Evolutionary conservation across 768 basidiomycete species (phyloP), one percentile per base, ranked within the genome.

Genomic region (Pleurotus tuber-regium): DNA sequence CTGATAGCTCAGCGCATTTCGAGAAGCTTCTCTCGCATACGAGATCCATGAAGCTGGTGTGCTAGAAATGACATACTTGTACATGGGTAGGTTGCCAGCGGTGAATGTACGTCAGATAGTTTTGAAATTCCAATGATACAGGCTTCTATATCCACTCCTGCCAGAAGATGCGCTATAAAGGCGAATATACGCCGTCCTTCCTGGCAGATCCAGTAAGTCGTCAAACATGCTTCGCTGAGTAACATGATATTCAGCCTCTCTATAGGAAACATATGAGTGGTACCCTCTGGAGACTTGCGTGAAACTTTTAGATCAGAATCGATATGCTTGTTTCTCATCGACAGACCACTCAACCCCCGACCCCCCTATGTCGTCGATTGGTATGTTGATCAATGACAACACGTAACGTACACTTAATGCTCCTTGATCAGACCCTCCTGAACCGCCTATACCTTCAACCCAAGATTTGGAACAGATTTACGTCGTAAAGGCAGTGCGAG

Each of bases 131-230:
- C 19, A 29, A 11, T 3, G n/a, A 7, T 2, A 9, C 59, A 97
- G 95, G 95, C 5, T 98, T 83, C 66, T 98, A 98, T 66, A 88
- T 98, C 31, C 80, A 97, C 59, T 83, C 89, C 2, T 98, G 95
- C 62, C 80, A 72, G 44, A 99, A 99, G 68, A 98, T 98, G 97
- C 77, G 77, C 50, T 98, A 99, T 69, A 99, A 99, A 62, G 94
- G 86, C 24, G 93, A 97, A 50, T 99, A 95, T 58, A 65, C 75
- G 0, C 96, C 96, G 0, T 97, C 95, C 2, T 92, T 81, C 57
- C 76, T 98, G 16, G 78, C 82, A 10, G 95, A 98, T 66, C 93
- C 95, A 6, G 90, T 93, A 56, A 59, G 76, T 58, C 4, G 30
- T 26, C 31, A 14, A 18, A 33, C 23, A 10, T 35, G n/a, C 14